phyloP scores from a whole-genome alignment of 2,329 filamentous ascomycete species.

The Diplodia corticola region DNA sequence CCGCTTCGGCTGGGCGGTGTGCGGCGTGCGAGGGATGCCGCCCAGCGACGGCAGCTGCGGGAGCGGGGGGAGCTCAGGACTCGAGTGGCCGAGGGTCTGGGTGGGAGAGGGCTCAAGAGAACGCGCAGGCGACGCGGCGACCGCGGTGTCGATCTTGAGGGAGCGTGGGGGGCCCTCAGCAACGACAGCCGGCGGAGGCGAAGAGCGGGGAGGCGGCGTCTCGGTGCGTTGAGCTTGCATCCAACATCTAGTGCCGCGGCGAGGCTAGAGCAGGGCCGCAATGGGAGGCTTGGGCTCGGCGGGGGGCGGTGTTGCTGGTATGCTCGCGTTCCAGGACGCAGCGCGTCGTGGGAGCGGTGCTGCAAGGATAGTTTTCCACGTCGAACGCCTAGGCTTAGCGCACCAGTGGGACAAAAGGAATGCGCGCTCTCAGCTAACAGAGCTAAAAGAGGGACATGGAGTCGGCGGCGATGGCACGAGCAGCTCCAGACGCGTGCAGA shows the following conservation, averaged over 20 bases:
- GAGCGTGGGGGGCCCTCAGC: constrained; percentile 29
- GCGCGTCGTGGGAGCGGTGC: not conserved
- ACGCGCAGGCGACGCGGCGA: constrained; percentile 39
- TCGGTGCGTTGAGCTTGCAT: constrained; percentile 42
- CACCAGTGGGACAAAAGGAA: constrained; percentile 15
- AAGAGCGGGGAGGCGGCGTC: constrained; percentile 37
- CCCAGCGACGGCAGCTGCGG: constrained; percentile 36
- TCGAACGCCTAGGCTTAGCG: not conserved
- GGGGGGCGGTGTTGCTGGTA: constrained; percentile 1
- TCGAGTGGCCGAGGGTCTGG: constrained; percentile 43
- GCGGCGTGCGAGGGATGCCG: constrained; percentile 37
- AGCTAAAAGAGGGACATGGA: constrained; percentile 20
- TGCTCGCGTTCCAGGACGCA: constrained; percentile 12
- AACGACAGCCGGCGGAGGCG: constrained; percentile 36
- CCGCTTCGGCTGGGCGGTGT: constrained; percentile 36
- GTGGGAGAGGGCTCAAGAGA: constrained; percentile 43
- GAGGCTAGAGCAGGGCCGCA: constrained; percentile 1
- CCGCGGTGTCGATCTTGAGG: constrained; percentile 31
- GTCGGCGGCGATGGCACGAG: constrained; percentile 6
- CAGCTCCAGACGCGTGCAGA: constrained; percentile 17
- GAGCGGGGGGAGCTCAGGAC: constrained; percentile 44
- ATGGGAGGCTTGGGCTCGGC: not conserved
- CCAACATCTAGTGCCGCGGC: constrained; percentile 30
- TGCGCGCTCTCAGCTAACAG: not conserved
- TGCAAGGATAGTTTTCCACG: constrained; percentile 22